Conservation (phyloP, 1,284 basidiomycete species). For the Trichosporon asahii region DNA sequence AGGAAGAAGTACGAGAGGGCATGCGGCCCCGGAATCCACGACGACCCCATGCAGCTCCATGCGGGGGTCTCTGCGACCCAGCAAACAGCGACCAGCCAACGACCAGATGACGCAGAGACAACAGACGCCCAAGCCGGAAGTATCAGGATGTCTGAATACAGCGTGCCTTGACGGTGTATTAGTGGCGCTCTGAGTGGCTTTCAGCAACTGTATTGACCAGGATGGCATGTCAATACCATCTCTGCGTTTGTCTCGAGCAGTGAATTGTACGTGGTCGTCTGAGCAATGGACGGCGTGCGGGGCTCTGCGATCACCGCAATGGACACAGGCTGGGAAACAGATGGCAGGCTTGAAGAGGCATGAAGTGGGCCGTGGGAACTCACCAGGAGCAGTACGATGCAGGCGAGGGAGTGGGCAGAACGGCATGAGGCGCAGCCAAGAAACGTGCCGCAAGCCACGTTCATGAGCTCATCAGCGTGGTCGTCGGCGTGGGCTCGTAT, state of each 20-base stretch:
- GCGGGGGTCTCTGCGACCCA: background rate
- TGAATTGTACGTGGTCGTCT: background rate
- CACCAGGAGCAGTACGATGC: no score
- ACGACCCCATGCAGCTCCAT: no score
- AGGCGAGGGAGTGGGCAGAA: background rate
- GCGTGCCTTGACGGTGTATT: background rate
- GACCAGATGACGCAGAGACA: no score
- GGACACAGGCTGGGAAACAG: background rate
- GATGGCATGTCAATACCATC: background rate
- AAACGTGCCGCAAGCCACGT: background rate
- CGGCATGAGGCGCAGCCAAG: no score
- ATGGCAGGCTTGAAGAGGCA: background rate
- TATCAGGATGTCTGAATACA: background rate
- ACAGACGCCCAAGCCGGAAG: background rate
- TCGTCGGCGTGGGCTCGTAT: background rate
- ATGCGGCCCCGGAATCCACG: background rate
- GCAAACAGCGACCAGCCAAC: no score
- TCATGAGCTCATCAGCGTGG: background rate
- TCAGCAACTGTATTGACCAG: background rate
- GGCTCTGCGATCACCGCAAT: background rate
- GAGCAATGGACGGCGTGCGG: background rate
- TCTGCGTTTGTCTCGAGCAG: background rate
- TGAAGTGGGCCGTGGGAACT: background rate
- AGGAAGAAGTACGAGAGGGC: no score
- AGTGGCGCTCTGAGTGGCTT: background rate